A percentile compares a stretch with the other conserved stretches of the same genome.
phyloP scores from a whole-genome alignment of 331 rosid genomes.

The Arachis monticola region DNA sequence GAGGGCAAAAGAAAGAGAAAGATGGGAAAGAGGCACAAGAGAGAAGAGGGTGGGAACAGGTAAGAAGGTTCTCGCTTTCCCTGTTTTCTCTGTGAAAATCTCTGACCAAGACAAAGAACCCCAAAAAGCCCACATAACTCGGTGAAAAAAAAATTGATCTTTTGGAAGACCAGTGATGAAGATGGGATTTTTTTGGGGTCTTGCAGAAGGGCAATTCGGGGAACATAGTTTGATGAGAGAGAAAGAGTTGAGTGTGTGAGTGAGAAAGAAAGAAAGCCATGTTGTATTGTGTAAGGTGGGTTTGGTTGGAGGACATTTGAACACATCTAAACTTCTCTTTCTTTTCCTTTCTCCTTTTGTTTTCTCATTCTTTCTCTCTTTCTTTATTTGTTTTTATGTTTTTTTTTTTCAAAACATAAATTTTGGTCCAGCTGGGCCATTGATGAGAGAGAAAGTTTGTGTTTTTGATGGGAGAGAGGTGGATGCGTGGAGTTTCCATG shows the following conservation, averaged over 20 bases:
- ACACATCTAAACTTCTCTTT: slow-evolving; percentile 65
- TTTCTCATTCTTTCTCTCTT: slow-evolving; percentile 54
- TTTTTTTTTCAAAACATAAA: slow-evolving; percentile 62
- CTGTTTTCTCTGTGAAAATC: slow-evolving; percentile 91
- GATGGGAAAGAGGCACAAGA: slow-evolving; percentile 24
- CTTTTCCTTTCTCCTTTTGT: slow-evolving; percentile 35
- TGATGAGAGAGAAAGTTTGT: slow-evolving; percentile 67
- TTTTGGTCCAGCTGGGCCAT: slow-evolving; percentile 99
- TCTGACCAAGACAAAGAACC: slow-evolving; percentile 98
- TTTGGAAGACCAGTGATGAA: slow-evolving; percentile 92
- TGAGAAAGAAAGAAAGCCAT: slow-evolving; percentile 37
- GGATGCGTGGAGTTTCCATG: slow-evolving; percentile 76
- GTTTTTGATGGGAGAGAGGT: slow-evolving; percentile 40
- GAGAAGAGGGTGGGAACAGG: slow-evolving; percentile 35
- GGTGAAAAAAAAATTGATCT: slow-evolving; percentile 78
- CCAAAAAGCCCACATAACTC: slow-evolving; percentile 99
- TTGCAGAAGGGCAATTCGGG: slow-evolving; percentile 99
- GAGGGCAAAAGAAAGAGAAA: slow-evolving; percentile 34
- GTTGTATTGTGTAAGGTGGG: slow-evolving; percentile 51
- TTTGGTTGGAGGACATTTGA: slow-evolving; percentile 99
- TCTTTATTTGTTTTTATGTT: slow-evolving; percentile 39
- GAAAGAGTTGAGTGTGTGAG: slow-evolving; percentile 39
- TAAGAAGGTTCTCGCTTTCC: slow-evolving; percentile 86
- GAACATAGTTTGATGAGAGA: slow-evolving; percentile 55
- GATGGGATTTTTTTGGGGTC: slow-evolving; percentile 96